Base-by-base conservation (phyloP, 2,329 filamentous ascomycete genomes). In the Aureobasidium sp. region DNA sequence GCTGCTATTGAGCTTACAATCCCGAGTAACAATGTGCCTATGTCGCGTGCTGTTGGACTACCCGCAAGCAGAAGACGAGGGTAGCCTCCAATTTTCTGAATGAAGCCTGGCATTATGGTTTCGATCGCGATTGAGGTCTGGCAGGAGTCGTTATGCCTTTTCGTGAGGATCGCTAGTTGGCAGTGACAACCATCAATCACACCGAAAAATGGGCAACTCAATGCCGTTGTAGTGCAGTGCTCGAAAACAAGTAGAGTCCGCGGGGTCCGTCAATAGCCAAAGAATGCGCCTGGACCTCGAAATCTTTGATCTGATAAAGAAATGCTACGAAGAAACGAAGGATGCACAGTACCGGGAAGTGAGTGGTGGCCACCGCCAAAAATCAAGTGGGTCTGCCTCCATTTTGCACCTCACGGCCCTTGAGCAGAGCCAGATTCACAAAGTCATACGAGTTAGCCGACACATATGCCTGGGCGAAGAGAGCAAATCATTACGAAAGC, bases 1-100 rank as follows among this genome's bases (percentile, higher is more conserved):
- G 84, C 80, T 29, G 78, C 82, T 48, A 82, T 80, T 59, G 83
- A 79, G 34, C 51, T 51, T 47, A 59, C 25, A 29, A 60, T 41
- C 42, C 59, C 60, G 17, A 65, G n/a, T 20, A 65, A 36, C 4
- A 67, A 60, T 20, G 60, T 66, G 1, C 49, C 62, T 34, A 66
- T 39, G 64, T 51, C 62, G 42, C 65, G 44, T 52, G 66, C 69
- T 15, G 75, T 72, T 27, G 75, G 74, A 31, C 70, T 72, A n/a
- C 68, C 73, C 39, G 74, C 73, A 63, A 77, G 61, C 47, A 77
- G 68, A 29, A 77, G 68, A 58, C 69, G 67, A 62, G 71, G 72
- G 53, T 72, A 76, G 57, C 68, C 70, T 61, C 68, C 67, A 44
- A 76, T 67, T 36, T 73, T 73, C 29, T 70, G 63, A 45, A 69